Percentiles rank a stretch among this genome's conserved stretches.
Evolutionary conservation across 345 rosid species (phyloP).

Genomic region (Gossypium sturtianum): DNA sequence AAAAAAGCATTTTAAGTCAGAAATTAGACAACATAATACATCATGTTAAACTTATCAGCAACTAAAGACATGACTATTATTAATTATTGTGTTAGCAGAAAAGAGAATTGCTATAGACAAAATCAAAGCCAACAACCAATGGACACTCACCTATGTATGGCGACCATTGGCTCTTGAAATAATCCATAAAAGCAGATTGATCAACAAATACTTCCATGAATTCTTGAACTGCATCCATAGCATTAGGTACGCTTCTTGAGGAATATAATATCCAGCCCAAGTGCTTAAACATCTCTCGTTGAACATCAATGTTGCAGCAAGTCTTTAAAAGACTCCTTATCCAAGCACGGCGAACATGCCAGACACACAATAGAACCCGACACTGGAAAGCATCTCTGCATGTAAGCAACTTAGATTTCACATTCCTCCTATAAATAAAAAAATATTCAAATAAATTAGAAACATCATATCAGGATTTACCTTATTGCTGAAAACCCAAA

Average conservation of each 20-base stretch:
- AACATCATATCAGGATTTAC: conserved; percentile 15
- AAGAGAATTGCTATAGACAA: background rate
- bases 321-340: conserved; percentile 44
- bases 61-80: background rate
- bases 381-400: conserved; percentile 52
- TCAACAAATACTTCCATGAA: conserved; percentile 47
- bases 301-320: conserved; percentile 37
- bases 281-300: conserved; percentile 45
- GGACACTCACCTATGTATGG: conserved; percentile 33
- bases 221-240: conserved; percentile 38
- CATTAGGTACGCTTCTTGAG: conserved; percentile 30
- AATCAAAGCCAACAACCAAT: conserved; percentile 15
- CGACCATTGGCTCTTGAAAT: conserved; percentile 42
- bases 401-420: conserved; percentile 10
- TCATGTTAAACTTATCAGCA: background rate
- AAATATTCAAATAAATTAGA: background rate
- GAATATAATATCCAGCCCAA: conserved; percentile 41
- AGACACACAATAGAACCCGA: conserved; percentile 34
- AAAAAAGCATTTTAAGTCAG: conserved; percentile 7
- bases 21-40: background rate
- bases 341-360: conserved; percentile 52
- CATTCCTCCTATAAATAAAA: background rate
- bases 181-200: conserved; percentile 41
- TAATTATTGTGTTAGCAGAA: background rate
- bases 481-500: conserved; percentile 37